phyloP scores from a whole-genome alignment of 352 stramenopile species.

The Globisporangium nagaii region DNA sequence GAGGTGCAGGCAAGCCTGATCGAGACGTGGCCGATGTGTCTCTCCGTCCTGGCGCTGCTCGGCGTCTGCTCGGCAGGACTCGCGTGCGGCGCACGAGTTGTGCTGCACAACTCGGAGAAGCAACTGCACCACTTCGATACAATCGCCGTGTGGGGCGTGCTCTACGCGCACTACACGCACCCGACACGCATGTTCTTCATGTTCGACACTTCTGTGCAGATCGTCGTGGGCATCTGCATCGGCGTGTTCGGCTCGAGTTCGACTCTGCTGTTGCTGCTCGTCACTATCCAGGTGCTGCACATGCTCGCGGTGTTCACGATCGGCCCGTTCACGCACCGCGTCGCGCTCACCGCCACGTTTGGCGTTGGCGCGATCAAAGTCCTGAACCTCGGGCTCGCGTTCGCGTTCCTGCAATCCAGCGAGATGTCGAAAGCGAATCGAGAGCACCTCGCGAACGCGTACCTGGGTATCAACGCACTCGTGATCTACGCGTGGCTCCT shows the following conservation, averaged over 20 bases:
- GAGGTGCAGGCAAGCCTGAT: conserved; percentile 13
- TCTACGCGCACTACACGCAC: conserved; percentile 32
- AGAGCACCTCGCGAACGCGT: conserved; percentile 17
- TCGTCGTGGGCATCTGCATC: conserved; percentile 25
- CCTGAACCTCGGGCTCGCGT: conserved; percentile 26
- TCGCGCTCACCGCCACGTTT: conserved; percentile 8
- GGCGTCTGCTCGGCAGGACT: conserved; percentile 20
- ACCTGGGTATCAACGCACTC: conserved; percentile 21
- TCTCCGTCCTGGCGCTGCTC: conserved; percentile 19
- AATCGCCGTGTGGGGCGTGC: conserved; percentile 23
- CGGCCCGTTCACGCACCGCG: conserved; percentile 22
- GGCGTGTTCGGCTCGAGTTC: conserved; percentile 22
- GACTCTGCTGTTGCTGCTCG: conserved; percentile 23
- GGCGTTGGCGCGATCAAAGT: conserved; percentile 18
- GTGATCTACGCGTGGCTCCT: conserved; percentile 28
- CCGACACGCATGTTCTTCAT: conserved; percentile 35
- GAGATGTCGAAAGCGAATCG: conserved; percentile 9
- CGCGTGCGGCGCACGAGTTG: conserved; percentile 1
- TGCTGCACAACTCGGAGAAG: conserved; percentile 18
- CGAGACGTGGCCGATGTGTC: conserved; percentile 9
- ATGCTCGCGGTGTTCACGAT: conserved; percentile 22
- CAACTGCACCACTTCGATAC: conserved; percentile 19
- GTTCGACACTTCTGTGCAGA: conserved; percentile 20
- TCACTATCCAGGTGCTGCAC: conserved; percentile 29
- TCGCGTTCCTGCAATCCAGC: conserved; percentile 25